Conservation (phyloP, 495 filamentous ascomycete genomes). For the Aspergillus funiculosus region DNA sequence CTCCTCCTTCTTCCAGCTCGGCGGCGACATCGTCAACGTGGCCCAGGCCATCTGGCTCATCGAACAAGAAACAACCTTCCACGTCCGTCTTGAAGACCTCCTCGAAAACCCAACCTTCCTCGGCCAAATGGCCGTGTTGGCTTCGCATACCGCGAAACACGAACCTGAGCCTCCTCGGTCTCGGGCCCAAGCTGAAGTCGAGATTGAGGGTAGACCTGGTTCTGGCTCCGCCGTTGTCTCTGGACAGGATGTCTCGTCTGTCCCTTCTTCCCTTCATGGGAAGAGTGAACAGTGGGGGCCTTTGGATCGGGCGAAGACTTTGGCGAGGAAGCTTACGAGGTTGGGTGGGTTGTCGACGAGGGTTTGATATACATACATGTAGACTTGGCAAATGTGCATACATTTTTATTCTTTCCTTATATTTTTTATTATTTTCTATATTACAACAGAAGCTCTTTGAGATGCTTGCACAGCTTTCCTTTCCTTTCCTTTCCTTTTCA, state of each 20-base stretch:
- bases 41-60: slow-evolving; percentile 45
- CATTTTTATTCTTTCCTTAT: neutral
- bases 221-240: neutral
- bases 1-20: slow-evolving; percentile 49
- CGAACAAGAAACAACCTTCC: slow-evolving; percentile 42
- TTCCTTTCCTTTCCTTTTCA: no score
- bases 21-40: slow-evolving; percentile 49
- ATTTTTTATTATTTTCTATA: neutral
- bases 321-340: slow-evolving; percentile 30
- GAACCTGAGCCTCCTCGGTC: neutral
- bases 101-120: slow-evolving; percentile 45
- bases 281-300: slow-evolving; percentile 14
- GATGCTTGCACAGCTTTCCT: no score
- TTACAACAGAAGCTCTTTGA: no score
- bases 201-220: neutral
- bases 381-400: neutral
- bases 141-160: slow-evolving; percentile 30
- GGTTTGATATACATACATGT: slow-evolving; percentile 1
- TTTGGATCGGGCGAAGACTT: slow-evolving; percentile 28
- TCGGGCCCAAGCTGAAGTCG: neutral
- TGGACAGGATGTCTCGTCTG: neutral
- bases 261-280: neutral
- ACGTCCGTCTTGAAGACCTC: slow-evolving; percentile 46
- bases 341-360: slow-evolving; percentile 17
- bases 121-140: slow-evolving; percentile 45